Base-by-base conservation (phyloP, 345 rosid genomes). In the Salix exigua region DNA sequence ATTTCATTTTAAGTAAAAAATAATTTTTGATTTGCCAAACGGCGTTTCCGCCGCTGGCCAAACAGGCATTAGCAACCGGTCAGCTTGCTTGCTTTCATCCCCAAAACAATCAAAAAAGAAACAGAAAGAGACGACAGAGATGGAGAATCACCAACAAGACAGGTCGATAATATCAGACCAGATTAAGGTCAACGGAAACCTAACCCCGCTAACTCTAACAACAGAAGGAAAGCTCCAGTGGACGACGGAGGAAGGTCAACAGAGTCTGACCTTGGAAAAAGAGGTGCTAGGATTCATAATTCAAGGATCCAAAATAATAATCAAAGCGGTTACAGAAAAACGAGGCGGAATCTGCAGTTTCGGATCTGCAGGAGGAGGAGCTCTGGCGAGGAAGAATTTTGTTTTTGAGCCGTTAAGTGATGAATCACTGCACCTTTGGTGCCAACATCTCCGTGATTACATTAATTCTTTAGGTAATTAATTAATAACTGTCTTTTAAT, bases 391-490 rank as follows among this genome's bases (percentile, higher is more conserved):
- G 83, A 89, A 77, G 76, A 90, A 94, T 74, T 84, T 91, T 70
- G 87, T 86, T n/a, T 93, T 96, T 83, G 90, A 92, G 85, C 88
- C 89, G 77, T 80, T 85, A 73, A 75, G 89, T 7, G 82, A 79
- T 28, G 96, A 90, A 66, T 90, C 94, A 13, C 84, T 75, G 78
- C 71, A 72, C 1, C 84, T 87, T 10, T 95, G 96, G 97, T 86
- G 88, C 68, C 86, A 85, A 28, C 86, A 83, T 80, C 91, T 93
- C 63, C 88, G 83, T 17, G 86, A 83, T 66, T 84, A 60, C 44
- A 79, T 93, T 4, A 89, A 85, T 73, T 88, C 94, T 83, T 86
- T 90, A 3, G 97, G 98, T 95, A 80, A 73, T 40, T 63, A 3
- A n/a, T 21, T 28, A 21, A 2, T 58, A 42, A 2, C 46, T 30